These are phyloP conservation scores for Pezicula radicicola DNA, from an alignment of 2,329 filamentous ascomycete genomes.

Conservation along the genomic window DNA sequence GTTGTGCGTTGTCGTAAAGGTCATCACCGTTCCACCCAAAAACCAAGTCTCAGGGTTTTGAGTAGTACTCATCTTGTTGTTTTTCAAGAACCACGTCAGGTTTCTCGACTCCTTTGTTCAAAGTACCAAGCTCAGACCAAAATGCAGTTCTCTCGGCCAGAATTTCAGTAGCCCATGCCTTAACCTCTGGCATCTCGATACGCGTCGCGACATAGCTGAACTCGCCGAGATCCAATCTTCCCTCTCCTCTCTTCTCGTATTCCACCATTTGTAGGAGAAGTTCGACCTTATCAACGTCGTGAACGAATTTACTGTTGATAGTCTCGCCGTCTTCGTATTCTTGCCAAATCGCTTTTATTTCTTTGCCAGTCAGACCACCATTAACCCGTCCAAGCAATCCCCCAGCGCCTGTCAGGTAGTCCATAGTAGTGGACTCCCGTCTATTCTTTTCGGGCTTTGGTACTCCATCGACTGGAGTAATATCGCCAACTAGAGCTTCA, in stretches of 20 bases:
- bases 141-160: constrained; percentile 72
- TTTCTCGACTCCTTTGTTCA: not conserved
- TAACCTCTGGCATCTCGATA: constrained; percentile 74
- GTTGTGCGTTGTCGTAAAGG: not conserved
- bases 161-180: constrained; percentile 74
- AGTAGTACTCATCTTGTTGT: constrained; percentile 13
- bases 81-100: constrained; percentile 13
- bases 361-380: constrained; percentile 64
- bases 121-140: constrained; percentile 48
- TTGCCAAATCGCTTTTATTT: constrained; percentile 81
- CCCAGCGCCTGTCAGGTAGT: constrained; percentile 66
- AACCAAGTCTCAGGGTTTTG: not conserved
- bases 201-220: constrained; percentile 76
- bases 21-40: not conserved
- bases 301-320: constrained; percentile 82
- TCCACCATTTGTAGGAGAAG: constrained; percentile 93
- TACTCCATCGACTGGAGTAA: constrained; percentile 87
- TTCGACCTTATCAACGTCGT: constrained; percentile 98
- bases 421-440: constrained; percentile 86
- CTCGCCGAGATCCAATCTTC: constrained; percentile 74
- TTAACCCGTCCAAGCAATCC: constrained; percentile 71
- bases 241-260: constrained; percentile 74
- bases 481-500: constrained; percentile 90
- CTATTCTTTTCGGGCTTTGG: constrained; percentile 84
- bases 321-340: constrained; percentile 92